Evolutionary conservation across 1,284 basidiomycete genomes (phyloP).

Genomic region (Cutaneotrichosporon sp.): DNA sequence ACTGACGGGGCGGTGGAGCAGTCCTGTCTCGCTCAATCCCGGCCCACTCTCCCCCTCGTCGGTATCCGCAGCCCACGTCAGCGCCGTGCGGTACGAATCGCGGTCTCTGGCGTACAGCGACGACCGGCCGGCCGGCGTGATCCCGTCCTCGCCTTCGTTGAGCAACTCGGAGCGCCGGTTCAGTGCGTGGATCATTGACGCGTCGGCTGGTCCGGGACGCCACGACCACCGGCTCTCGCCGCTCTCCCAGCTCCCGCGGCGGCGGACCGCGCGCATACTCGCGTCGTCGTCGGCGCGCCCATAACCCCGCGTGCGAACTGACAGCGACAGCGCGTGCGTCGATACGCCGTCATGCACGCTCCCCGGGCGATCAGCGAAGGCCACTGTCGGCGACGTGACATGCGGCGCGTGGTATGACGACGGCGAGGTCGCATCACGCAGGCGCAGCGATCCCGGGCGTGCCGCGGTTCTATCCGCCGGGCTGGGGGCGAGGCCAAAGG

Average conservation of each 20-base stretch:
- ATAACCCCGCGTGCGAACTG: constrained; percentile 17
- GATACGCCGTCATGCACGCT: constrained; percentile 21
- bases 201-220: constrained; percentile 23
- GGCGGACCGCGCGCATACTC: constrained; percentile 33
- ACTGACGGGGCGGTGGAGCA: constrained; percentile 19
- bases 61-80: constrained; percentile 11
- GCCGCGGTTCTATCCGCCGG: constrained; percentile 9
- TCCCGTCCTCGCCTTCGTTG: not conserved
- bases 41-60: constrained; percentile 11
- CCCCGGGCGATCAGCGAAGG: constrained; percentile 19
- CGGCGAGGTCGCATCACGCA: constrained; percentile 18
- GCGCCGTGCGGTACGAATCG: constrained; percentile 23
- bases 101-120: constrained; percentile 18
- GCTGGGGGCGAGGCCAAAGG: constrained; percentile 68
- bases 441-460: constrained; percentile 19
- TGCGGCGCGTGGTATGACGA: constrained; percentile 15
- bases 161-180: constrained; percentile 12
- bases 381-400: constrained; percentile 16
- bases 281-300: constrained; percentile 29
- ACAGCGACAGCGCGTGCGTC: constrained; percentile 21
- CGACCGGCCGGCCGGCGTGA: constrained; percentile 8
- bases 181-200: constrained; percentile 10
- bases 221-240: constrained; percentile 46
- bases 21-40: constrained; percentile 4
- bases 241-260: constrained; percentile 41